Percentiles rank a stretch among this genome's conserved stretches.
Conservation (phyloP, 1,284 basidiomycete genomes). For the Tilletia indica region DNA sequence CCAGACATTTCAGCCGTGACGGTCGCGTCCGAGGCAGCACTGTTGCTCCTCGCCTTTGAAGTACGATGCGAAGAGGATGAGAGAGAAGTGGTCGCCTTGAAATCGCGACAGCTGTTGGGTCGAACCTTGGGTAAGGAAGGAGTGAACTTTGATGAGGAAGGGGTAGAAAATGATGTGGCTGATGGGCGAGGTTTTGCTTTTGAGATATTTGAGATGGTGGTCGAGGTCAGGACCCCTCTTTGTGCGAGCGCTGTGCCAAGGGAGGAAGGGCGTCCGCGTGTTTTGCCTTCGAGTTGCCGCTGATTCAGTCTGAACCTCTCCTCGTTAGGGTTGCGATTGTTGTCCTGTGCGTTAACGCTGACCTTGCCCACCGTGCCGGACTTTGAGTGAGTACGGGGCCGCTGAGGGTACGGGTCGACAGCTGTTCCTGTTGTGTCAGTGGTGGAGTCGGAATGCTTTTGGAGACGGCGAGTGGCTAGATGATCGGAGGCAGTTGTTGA, state of each 20-base stretch:
- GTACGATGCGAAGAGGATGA: no score
- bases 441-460: no score
- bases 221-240: conserved; percentile 2
- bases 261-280: not conserved
- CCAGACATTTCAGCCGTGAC: not conserved
- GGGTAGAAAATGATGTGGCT: not conserved
- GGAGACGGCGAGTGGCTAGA: no score
- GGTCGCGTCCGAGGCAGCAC: not conserved
- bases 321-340: no score
- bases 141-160: not conserved
- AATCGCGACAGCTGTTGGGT: not conserved
- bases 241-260: not conserved
- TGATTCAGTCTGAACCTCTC: no score
- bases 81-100: no score
- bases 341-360: not conserved
- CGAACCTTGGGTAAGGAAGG: conserved; percentile 5
- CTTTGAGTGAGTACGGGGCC: no score
- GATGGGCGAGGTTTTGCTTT: not conserved
- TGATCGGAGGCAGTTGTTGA: no score
- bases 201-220: not conserved
- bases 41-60: not conserved
- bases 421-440: no score
- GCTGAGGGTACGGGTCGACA: no score
- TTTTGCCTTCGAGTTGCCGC: no score
- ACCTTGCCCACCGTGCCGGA: not conserved